Percentiles rank a stretch among this genome's conserved stretches.
These are phyloP conservation scores for Syzygium syzygioides DNA, from an alignment of 441 rosid genomes.

Conservation along the genomic window DNA sequence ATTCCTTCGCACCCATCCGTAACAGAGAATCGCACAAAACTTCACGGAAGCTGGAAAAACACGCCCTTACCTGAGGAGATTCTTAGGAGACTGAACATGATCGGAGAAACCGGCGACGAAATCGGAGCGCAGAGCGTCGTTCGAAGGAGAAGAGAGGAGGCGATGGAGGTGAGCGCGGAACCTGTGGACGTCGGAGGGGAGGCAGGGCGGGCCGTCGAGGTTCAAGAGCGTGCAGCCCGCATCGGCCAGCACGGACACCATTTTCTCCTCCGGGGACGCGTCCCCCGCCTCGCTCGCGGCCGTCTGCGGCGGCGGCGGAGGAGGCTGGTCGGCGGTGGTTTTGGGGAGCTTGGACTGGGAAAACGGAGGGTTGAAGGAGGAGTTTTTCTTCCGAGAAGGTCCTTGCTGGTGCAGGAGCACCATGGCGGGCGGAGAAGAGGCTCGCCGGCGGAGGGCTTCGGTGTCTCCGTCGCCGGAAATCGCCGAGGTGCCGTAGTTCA, in stretches of 20 bases:
- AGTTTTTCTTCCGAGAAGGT: constrained; percentile 42
- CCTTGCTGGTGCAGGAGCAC: constrained; percentile 39
- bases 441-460: not conserved
- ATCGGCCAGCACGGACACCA: constrained; percentile 62
- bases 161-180: constrained; percentile 59
- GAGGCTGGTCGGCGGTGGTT: constrained; percentile 6
- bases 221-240: constrained; percentile 70
- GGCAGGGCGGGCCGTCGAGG: constrained; percentile 57
- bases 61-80: constrained; percentile 47
- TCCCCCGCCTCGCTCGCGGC: not conserved
- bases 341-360: constrained; percentile 19
- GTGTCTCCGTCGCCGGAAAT: not conserved
- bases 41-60: not conserved
- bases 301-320: not conserved
- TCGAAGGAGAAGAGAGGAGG: constrained; percentile 33
- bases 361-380: constrained; percentile 30
- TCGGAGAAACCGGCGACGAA: constrained; percentile 54
- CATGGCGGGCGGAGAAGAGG: constrained; percentile 22
- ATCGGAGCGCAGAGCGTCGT: constrained; percentile 27
- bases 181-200: constrained; percentile 55
- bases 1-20: not conserved
- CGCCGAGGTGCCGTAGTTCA: not conserved
- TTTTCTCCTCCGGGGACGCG: constrained; percentile 32
- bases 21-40: not conserved
- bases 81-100: constrained; percentile 42